Conservation (phyloP, 2,329 filamentous ascomycete genomes). For the Knufia fluminis region DNA sequence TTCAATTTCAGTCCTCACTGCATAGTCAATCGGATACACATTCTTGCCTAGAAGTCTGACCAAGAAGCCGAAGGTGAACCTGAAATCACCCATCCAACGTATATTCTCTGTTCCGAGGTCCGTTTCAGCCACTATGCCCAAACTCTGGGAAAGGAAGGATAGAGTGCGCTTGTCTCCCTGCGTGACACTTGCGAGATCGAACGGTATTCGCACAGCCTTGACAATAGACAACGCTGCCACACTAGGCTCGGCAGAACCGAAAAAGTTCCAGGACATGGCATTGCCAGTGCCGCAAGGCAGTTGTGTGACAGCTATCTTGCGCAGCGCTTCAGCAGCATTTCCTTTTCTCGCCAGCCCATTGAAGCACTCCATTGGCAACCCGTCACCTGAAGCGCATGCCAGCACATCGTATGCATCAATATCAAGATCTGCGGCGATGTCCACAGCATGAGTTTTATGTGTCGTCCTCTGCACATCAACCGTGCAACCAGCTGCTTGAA, state of each 20-base stretch:
- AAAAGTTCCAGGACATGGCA: constrained; percentile 82
- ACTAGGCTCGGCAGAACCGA: constrained; percentile 66
- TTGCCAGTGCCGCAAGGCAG: constrained; percentile 92
- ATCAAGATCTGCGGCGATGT: constrained; percentile 66
- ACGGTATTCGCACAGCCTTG: constrained; percentile 73
- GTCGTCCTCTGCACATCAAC: constrained; percentile 65
- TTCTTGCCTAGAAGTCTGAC: constrained; percentile 64
- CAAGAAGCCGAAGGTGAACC: constrained; percentile 82
- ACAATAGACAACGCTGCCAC: constrained; percentile 73
- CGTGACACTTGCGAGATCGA: constrained; percentile 82
- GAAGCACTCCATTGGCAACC: constrained; percentile 85
- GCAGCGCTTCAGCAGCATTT: constrained; percentile 66
- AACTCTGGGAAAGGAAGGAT: constrained; percentile 82
- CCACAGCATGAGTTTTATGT: constrained; percentile 65
- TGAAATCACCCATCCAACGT: constrained; percentile 80
- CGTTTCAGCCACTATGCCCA: constrained; percentile 81
- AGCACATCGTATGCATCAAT: constrained; percentile 75
- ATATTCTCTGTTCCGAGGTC: constrained; percentile 85
- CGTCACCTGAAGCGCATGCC: constrained; percentile 84
- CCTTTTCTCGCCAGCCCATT: constrained; percentile 73
- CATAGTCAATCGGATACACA: constrained; percentile 80
- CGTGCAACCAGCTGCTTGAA: constrained; percentile 69
- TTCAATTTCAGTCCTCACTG: constrained; percentile 70
- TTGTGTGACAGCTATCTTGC: constrained; percentile 71
- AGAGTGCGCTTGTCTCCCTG: constrained; percentile 65